Conservation (phyloP, 164 flowering plant genomes). For the Malania oleifera region DNA sequence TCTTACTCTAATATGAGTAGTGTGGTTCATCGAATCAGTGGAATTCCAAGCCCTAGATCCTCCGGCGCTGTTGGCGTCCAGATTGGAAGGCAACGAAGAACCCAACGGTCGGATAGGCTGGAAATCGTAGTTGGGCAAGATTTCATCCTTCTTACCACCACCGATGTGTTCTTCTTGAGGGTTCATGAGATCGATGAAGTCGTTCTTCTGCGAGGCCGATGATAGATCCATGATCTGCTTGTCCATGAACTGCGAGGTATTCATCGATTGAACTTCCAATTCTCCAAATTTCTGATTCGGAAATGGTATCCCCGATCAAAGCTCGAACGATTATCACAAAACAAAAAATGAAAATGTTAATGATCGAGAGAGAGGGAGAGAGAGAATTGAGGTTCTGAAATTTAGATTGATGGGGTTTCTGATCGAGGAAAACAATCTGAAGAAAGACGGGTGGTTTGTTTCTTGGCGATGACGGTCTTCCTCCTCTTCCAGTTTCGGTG, state of each 20-base stretch:
- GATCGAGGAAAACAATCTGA: too few species aligned
- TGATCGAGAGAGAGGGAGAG: too few species aligned
- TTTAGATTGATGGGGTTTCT: too few species aligned
- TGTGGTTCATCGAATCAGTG: conserved; percentile 33
- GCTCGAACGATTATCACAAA: too few species aligned
- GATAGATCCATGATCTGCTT: conserved; percentile 89
- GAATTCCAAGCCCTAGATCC: conserved; percentile 58
- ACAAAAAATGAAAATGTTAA: too few species aligned
- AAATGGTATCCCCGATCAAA: not conserved
- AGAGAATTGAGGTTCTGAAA: too few species aligned
- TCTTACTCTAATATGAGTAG: conserved; percentile 33
- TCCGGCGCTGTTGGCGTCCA: conserved; percentile 25
- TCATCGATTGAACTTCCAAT: conserved; percentile 30
- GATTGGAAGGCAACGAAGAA: conserved; percentile 20
- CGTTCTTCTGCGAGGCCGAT: conserved; percentile 36
- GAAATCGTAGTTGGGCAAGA: conserved; percentile 79
- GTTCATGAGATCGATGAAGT: conserved; percentile 54
- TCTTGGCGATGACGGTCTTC: too few species aligned
- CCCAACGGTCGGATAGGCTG: conserved; percentile 57
- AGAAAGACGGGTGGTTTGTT: too few species aligned
- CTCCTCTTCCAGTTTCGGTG: too few species aligned
- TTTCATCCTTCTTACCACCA: conserved; percentile 49
- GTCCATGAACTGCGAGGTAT: conserved; percentile 80
- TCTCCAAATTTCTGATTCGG: not conserved
- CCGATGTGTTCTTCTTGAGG: conserved; percentile 28